A percentile compares a stretch with the other conserved stretches of the same genome.
phyloP scores from a whole-genome alignment of 2,329 filamentous ascomycete species.

The Colletotrichum melonis region DNA sequence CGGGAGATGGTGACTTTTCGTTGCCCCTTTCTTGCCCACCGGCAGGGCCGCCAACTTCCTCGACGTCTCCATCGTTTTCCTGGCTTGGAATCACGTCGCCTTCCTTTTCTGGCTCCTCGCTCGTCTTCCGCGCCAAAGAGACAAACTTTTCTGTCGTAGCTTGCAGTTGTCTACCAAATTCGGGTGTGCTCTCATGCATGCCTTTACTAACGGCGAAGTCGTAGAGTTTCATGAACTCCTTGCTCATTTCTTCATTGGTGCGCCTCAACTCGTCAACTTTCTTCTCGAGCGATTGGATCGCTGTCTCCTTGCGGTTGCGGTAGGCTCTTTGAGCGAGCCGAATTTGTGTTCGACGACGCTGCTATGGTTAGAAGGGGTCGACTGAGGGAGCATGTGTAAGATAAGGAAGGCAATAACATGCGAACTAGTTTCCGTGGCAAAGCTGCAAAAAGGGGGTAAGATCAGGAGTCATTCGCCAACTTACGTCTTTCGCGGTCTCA shows the following conservation, averaged over 20 bases:
- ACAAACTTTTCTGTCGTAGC: slow-evolving; percentile 69
- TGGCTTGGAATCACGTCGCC: slow-evolving; percentile 39
- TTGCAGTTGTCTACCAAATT: slow-evolving; percentile 68
- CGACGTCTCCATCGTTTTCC: slow-evolving; percentile 15
- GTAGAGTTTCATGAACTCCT: slow-evolving; percentile 75
- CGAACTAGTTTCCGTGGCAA: slow-evolving; percentile 7
- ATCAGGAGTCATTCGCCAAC: slow-evolving; percentile 48
- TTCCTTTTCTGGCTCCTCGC: slow-evolving; percentile 50
- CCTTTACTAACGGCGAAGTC: slow-evolving; percentile 69
- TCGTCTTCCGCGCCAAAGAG: slow-evolving; percentile 60
- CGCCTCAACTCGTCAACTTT: slow-evolving; percentile 76
- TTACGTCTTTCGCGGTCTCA: slow-evolving; percentile 81
- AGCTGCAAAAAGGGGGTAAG: slow-evolving; percentile 4
- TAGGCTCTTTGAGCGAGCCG: slow-evolving; percentile 88
- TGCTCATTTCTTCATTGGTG: slow-evolving; percentile 79
- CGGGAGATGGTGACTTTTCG: slow-evolving; percentile 35
- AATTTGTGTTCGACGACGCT: slow-evolving; percentile 89
- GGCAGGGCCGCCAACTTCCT: slow-evolving; percentile 12
- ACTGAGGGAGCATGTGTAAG: background rate
- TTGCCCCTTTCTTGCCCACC: background rate
- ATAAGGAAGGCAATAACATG: background rate
- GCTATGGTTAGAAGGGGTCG: slow-evolving; percentile 38
- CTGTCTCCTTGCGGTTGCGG: slow-evolving; percentile 84
- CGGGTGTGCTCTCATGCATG: slow-evolving; percentile 66
- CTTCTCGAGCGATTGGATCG: slow-evolving; percentile 78